Evolutionary conservation across 1,284 basidiomycete species (phyloP).

Genomic region (Pseudozyma thailandica): DNA sequence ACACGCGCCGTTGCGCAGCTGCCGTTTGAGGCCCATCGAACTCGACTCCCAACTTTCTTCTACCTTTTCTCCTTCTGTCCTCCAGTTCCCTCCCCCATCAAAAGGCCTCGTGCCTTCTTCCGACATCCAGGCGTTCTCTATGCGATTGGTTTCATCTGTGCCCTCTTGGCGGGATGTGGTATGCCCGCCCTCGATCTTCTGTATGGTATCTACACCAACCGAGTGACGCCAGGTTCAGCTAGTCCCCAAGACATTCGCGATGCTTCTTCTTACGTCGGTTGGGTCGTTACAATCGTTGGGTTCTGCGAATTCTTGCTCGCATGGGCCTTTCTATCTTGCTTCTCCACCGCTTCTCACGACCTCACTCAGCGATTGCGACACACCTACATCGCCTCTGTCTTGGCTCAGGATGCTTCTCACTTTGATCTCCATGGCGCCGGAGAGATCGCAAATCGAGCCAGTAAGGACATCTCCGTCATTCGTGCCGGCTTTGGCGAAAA

Average conservation of each 20-base stretch:
- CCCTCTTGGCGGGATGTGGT: conserved; percentile 51
- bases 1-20: conserved; percentile 30
- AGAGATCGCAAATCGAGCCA: conserved; percentile 68
- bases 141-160: conserved; percentile 46
- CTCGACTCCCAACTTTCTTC: conserved; percentile 44
- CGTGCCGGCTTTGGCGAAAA: conserved; percentile 69
- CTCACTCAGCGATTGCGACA: conserved; percentile 67
- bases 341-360: conserved; percentile 66
- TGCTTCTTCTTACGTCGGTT: conserved; percentile 59
- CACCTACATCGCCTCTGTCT: conserved; percentile 68
- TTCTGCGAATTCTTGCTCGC: conserved; percentile 59
- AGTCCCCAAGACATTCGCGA: conserved; percentile 37
- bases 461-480: conserved; percentile 69
- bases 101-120: conserved; percentile 41
- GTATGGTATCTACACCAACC: conserved; percentile 63
- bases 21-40: conserved; percentile 32
- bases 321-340: conserved; percentile 61
- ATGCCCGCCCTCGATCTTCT: conserved; percentile 61
- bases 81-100: conserved; percentile 28
- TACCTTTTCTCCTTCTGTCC: conserved; percentile 61
- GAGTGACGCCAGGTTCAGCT: conserved; percentile 42
- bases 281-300: conserved; percentile 68
- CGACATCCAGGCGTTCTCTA: conserved; percentile 59
- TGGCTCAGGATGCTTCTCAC: conserved; percentile 69
- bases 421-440: conserved; percentile 70